Base-by-base conservation (phyloP, 257 asterid species). In the Ligustrum vulgare region DNA sequence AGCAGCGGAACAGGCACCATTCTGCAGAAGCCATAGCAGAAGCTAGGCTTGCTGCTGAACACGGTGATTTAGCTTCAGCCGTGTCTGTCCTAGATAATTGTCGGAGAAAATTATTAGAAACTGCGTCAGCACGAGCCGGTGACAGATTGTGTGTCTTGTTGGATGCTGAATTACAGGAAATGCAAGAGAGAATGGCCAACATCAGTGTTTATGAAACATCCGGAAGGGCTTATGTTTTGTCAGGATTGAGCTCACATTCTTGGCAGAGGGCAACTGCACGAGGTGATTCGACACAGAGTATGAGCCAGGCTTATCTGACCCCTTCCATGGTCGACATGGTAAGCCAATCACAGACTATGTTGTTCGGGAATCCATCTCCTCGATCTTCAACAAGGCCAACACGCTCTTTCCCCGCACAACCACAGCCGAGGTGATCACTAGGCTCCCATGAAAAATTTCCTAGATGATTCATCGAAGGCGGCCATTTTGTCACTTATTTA, bases 191-290 rank as follows among this genome's bases (percentile, higher is more conserved):
- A 77, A 86, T 86, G 90, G 74, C 80, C 8, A 80, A 77, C 72
- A 83, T 84, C 36, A 86, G 68, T 3, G 45, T 71, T 9, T 86
- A 86, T 33, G 88, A 83, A 79, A 75, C 90, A 31, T 79, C 86
- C 0, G 90, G 90, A 7, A 72, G 90, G 76, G 90, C 90, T 49
- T 86, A 86, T 67, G 86, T 86, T 25, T 49, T 86, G 28, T 86
- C 90, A 28, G 90, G 90, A 69, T 67, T 86, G 37, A 86, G 90
- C 77, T 86, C 90, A 23, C 90, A 86, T 62, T 83, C 85, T 16
- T 86, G 86, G 88, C 90, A 86, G 76, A 83, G 90, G 60, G 90
- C 90, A 22, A 86, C 90, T 1, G 86, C 86, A 11, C 78, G 86
- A 0, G 88, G 90, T 9, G 88, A 86, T 60, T 86, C 90, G 18